Evolutionary conservation across 345 rosid species (phyloP), one percentile per base, ranked within the genome.

Genomic region (Adansonia digitata): DNA sequence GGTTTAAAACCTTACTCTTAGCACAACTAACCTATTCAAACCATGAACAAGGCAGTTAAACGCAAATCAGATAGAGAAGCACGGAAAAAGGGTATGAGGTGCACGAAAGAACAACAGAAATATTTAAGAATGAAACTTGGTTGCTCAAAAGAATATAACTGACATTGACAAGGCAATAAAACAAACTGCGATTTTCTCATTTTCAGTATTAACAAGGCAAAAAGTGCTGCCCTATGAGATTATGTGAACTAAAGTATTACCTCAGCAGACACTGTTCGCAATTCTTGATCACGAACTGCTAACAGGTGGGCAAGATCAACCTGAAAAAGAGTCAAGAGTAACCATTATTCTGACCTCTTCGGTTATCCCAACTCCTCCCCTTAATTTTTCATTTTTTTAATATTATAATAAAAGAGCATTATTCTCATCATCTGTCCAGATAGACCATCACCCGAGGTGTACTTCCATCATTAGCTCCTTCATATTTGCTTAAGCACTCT

Each of bases 261-360:
- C 94, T 93, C 98, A 53, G 98, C 98, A 73, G 94, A 86, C 81
- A 91, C 86, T 59, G 94, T 93, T 82, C 97, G 84, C 53, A 93
- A 80, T 75, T 93, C 98, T 78, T 93, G 98, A 81, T 93, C 97
- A 73, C 97, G 94, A 77, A 94, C 94, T 73, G 94, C 92, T 81
- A 93, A 85, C 65, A 93, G 77, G 79, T 93, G 97, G 69, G 97
- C 97, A 26, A 93, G 92, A 88, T 93, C 98, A 79, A 88, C 97
- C 98, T 93, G 86, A 56, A 83, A 81, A 67, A 45, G n/a, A 37
- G 63, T 37, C 39, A 60, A 29, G 18, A 52, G 61, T 64, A 64
- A 70, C n/a, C 56, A 42, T 74, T 71, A 69, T 24, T 46, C 26
- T 35, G 43, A 46, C 15, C 1, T 45, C 53, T 37, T 12, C 27